Evolutionary conservation across 192 early-diverging fungal species (phyloP).

Genomic region (Thamnidium elegans): DNA sequence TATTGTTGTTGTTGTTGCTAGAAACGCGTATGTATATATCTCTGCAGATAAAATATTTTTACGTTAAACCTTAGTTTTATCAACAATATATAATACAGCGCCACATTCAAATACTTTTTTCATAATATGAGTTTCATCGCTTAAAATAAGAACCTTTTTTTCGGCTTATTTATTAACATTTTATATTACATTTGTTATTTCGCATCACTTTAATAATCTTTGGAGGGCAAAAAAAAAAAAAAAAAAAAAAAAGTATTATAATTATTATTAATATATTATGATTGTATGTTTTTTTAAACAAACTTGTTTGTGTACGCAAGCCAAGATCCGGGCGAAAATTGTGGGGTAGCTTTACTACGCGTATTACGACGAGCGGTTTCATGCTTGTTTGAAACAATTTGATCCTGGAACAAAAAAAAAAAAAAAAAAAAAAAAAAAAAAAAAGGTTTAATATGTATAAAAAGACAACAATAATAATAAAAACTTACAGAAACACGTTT

Average conservation of each 20-base stretch:
- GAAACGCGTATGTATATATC: too few relatives aligned
- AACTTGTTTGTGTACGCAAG: slow-evolving; percentile 30
- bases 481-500: slow-evolving; percentile 46
- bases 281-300: slow-evolving; percentile 8
- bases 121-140: not conserved
- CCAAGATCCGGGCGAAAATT: slow-evolving; percentile 29
- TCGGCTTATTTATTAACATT: not conserved
- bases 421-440: not conserved
- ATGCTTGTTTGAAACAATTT: slow-evolving; percentile 26
- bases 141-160: not conserved
- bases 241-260: too few relatives aligned
- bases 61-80: too few relatives aligned
- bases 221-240: not conserved
- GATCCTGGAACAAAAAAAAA: slow-evolving; percentile 21
- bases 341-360: slow-evolving; percentile 37
- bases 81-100: too few relatives aligned
- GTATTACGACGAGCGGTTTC: slow-evolving; percentile 47
- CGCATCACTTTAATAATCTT: not conserved
- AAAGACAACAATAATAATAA: not conserved
- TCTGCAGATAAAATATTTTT: too few relatives aligned
- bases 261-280: not conserved
- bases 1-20: too few relatives aligned
- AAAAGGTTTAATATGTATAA: not conserved
- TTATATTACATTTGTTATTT: too few relatives aligned
- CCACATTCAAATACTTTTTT: not conserved